A percentile compares a stretch with the other conserved stretches of the same genome.
phyloP scores from a whole-genome alignment of 345 rosid species.

The Ricinus communis region DNA sequence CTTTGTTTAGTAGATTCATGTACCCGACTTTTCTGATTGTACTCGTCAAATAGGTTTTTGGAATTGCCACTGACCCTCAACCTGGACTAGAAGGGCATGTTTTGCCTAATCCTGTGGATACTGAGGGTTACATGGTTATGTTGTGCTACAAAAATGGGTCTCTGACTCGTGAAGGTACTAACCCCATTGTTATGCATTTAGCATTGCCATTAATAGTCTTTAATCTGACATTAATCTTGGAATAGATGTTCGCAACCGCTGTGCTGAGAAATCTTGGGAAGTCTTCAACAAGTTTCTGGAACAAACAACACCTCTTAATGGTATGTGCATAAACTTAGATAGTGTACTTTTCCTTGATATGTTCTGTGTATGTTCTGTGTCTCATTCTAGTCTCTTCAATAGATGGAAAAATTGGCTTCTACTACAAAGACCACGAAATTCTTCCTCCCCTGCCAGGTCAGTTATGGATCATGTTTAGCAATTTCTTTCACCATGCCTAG shows the following conservation, averaged over 20 bases:
- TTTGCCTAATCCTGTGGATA: conserved; percentile 85
- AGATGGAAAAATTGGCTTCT: conserved; percentile 96
- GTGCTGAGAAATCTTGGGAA: conserved; percentile 79
- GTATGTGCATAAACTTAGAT: conserved; percentile 33
- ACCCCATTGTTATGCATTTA: conserved; percentile 4
- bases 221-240: conserved; percentile 2
- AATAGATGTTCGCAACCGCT: conserved; percentile 65
- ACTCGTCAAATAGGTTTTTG: conserved; percentile 61
- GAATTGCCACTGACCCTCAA: conserved; percentile 69
- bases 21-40: not conserved
- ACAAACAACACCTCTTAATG: conserved; percentile 76
- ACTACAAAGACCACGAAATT: conserved; percentile 93
- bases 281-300: conserved; percentile 64
- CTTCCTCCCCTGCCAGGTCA: conserved; percentile 94
- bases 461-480: conserved; percentile 14
- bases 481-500: not conserved
- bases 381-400: conserved; percentile 27
- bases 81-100: conserved; percentile 89
- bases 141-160: conserved; percentile 87
- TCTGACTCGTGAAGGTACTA: conserved; percentile 80
- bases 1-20: not conserved
- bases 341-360: not conserved
- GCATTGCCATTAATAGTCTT: not conserved
- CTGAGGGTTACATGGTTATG: conserved; percentile 94
- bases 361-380: conserved; percentile 21